A percentile compares a stretch with the other conserved stretches of the same genome.
These are phyloP conservation scores for Escallonia herrerae DNA, from an alignment of 129 eudicot species.

Conservation along the genomic window DNA sequence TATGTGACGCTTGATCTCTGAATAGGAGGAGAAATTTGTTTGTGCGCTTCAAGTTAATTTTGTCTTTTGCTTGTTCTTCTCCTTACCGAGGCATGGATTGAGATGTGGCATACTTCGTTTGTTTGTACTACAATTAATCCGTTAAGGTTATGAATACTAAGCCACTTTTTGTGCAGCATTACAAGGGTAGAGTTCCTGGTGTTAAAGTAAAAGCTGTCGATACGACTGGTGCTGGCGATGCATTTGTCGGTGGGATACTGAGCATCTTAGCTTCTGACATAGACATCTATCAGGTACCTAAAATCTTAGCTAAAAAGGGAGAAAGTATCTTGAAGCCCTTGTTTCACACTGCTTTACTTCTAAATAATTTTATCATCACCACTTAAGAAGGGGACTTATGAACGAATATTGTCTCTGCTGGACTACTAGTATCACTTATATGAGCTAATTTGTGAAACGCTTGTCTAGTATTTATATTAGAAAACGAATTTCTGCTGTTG, in stretches of 20 bases:
- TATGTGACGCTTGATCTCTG: too few relatives aligned
- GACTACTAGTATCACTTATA: background rate
- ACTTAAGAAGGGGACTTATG: background rate
- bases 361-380: too few relatives aligned
- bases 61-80: too few relatives aligned
- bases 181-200: slow-evolving; percentile 65
- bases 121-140: background rate
- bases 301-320: background rate
- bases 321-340: background rate
- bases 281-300: slow-evolving; percentile 48
- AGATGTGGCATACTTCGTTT: too few relatives aligned
- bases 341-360: background rate
- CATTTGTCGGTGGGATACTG: slow-evolving; percentile 65
- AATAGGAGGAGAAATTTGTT: too few relatives aligned
- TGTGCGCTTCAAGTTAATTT: too few relatives aligned
- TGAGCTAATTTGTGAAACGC: background rate
- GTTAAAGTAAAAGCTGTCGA: slow-evolving; percentile 65
- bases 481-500: background rate
- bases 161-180: slow-evolving; percentile 34
- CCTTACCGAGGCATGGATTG: too few relatives aligned
- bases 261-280: slow-evolving; percentile 54
- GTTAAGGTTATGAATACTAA: background rate
- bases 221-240: slow-evolving; percentile 91
- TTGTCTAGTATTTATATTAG: background rate
- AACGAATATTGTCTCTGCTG: too few relatives aligned